phyloP scores from a whole-genome alignment of 768 basidiomycete species.

The Tulasnella sp. region DNA sequence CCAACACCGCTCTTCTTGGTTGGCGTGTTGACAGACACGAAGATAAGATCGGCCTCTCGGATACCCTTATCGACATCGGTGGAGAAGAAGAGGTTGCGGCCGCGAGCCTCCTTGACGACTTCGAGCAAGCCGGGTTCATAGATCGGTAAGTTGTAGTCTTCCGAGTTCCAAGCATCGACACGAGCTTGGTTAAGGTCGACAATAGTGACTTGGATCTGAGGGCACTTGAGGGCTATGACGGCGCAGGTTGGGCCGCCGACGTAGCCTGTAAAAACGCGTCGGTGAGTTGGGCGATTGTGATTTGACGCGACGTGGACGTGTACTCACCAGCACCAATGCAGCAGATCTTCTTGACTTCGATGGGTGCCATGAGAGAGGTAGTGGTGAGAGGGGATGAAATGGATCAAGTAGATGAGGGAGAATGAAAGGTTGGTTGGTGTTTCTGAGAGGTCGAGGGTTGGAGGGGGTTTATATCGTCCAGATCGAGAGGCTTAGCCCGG shows the following conservation, averaged over 20 bases:
- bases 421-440: background rate
- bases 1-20: constrained; percentile 98
- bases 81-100: constrained; percentile 95
- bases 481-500: background rate
- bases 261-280: constrained; percentile 60
- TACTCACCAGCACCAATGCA: constrained; percentile 55
- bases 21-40: constrained; percentile 97
- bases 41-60: constrained; percentile 93
- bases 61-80: constrained; percentile 93
- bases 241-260: constrained; percentile 96
- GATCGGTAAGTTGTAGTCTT: constrained; percentile 82
- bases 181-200: constrained; percentile 95
- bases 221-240: constrained; percentile 90
- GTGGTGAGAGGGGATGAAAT: background rate
- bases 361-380: constrained; percentile 37
- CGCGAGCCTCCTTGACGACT: constrained; percentile 82
- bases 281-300: constrained; percentile 24
- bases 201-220: constrained; percentile 91
- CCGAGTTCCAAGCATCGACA: constrained; percentile 94
- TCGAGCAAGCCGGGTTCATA: constrained; percentile 96
- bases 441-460: constrained; percentile 2
- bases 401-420: constrained; percentile 19
- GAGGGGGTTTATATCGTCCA: constrained; percentile 10
- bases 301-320: constrained; percentile 30
- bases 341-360: constrained; percentile 75